Base-by-base conservation (phyloP, 345 rosid species). In the Citrus glauca region DNA sequence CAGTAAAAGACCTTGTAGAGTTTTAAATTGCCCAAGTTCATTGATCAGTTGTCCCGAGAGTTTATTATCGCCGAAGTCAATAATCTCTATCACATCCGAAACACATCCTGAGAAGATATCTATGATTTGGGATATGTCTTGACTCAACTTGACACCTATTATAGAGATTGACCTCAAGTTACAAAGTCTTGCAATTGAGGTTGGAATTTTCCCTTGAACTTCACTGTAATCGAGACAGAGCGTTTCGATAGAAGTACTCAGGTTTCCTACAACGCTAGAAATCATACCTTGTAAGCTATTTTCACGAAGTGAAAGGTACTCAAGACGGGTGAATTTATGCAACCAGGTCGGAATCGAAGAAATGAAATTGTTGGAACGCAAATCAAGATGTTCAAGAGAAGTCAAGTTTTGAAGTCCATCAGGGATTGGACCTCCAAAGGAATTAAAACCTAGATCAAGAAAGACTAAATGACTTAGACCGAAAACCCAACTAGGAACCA, bases 261-360 rank as follows among this genome's bases (percentile, higher is more conserved):
- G 5, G 63, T 78, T 78, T 32, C 78, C 64, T 7, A 81, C 24
- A 17, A 35, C 45, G 28, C 37, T 33, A 9, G 86, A 53, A 19
- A 81, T 66, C 5, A 0, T 0, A 10, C 84, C 80, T 5, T 65
- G 1, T 22, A 81, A 67, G 8, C 4, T 2, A 19, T 74, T 81
- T 0, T 0, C 0, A 0, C 2, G 0, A 27, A 78, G 56, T 16
- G 40, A 14, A 25, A 81, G 57, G 27, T 7, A 20, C 68, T 80
- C 53, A 50, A 84, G 78, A n/a, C 13, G 32, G 0, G 0, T 61
- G 6, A 78, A 42, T 10, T 10, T 40, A 4, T n/a, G 71, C 17
- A 78, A 30, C 85, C 82, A 82, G 27, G 22, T 3, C 0, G 77
- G 74, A n/a, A 78, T 53, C 2, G 64, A 48, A 30, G 57, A 65